Conservation (phyloP, 2,329 filamentous ascomycete species). For the Stagonosporopsis rhizophila region DNA sequence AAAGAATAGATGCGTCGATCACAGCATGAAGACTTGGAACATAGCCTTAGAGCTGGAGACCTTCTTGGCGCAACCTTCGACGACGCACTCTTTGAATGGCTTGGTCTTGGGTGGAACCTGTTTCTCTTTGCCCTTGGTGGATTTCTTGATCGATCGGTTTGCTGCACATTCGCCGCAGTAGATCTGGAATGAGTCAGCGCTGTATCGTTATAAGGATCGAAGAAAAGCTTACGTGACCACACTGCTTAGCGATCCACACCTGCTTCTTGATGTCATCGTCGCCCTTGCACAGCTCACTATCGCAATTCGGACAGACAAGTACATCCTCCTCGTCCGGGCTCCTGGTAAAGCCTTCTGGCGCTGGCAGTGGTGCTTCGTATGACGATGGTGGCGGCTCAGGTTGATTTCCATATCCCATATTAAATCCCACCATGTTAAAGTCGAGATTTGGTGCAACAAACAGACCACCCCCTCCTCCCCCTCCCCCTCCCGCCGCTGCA, state of each 20-base stretch:
- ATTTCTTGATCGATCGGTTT: conserved; percentile 47
- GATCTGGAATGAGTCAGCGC: conserved; percentile 47
- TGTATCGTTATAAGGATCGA: neutral
- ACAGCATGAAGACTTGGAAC: conserved; percentile 52
- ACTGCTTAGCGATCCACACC: conserved; percentile 90
- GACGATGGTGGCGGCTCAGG: conserved; percentile 45
- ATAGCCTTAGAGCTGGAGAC: conserved; percentile 43
- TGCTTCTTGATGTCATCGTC: conserved; percentile 74
- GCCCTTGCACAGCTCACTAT: conserved; percentile 80
- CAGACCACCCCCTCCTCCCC: neutral
- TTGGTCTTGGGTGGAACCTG: conserved; percentile 34
- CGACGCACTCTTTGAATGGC: conserved; percentile 56
- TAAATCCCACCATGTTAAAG: conserved; percentile 55
- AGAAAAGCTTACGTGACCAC: conserved; percentile 78
- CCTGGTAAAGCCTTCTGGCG: conserved; percentile 80
- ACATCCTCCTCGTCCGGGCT: conserved; percentile 74
- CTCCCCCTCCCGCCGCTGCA: neutral
- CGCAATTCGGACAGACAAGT: conserved; percentile 85
- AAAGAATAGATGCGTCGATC: neutral
- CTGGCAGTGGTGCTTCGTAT: conserved; percentile 70
- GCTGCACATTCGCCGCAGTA: conserved; percentile 62
- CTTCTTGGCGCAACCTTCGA: conserved; percentile 53
- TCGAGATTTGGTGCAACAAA: conserved; percentile 41
- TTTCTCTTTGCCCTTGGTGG: conserved; percentile 51
- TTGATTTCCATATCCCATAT: conserved; percentile 45